Evolutionary conservation across 352 stramenopile species (phyloP).

Genomic region (Globisporangium nagaii): DNA sequence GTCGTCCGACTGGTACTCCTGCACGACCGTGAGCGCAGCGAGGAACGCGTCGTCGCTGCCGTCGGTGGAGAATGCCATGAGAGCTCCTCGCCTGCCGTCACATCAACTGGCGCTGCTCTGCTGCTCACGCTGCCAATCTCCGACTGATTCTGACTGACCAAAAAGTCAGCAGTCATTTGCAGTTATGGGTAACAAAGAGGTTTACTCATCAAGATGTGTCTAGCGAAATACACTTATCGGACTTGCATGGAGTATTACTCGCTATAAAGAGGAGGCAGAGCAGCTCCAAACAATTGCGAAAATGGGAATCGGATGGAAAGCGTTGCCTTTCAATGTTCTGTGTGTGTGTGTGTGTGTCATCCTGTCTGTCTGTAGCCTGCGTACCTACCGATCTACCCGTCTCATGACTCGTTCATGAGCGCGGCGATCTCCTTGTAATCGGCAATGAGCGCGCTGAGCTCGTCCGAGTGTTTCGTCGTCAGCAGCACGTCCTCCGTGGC

Average conservation of each 20-base stretch:
- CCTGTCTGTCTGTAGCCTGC: too few relatives aligned
- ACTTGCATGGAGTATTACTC: too few relatives aligned
- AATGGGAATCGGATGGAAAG: too few relatives aligned
- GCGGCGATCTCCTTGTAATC: slow-evolving; percentile 80
- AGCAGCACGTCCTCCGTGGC: slow-evolving; percentile 54
- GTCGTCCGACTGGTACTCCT: neutral
- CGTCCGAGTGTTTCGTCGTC: slow-evolving; percentile 64
- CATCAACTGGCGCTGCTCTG: neutral
- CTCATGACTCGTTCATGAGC: slow-evolving; percentile 42
- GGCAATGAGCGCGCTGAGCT: slow-evolving; percentile 50
- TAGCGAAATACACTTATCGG: too few relatives aligned
- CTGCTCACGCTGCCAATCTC: neutral
- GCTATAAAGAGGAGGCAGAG: too few relatives aligned
- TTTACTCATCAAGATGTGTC: too few relatives aligned
- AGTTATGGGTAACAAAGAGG: too few relatives aligned
- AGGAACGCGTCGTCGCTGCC: neutral
- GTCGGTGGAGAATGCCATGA: neutral
- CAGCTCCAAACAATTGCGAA: too few relatives aligned
- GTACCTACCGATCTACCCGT: too few relatives aligned
- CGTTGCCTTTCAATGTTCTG: neutral
- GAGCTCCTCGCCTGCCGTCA: neutral
- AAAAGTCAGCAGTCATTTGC: too few relatives aligned
- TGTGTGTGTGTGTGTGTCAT: neutral
- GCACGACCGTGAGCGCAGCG: neutral
- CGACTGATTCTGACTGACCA: too few relatives aligned